Base-by-base conservation (phyloP, 345 rosid species). In the Rhizophora apiculata region DNA sequence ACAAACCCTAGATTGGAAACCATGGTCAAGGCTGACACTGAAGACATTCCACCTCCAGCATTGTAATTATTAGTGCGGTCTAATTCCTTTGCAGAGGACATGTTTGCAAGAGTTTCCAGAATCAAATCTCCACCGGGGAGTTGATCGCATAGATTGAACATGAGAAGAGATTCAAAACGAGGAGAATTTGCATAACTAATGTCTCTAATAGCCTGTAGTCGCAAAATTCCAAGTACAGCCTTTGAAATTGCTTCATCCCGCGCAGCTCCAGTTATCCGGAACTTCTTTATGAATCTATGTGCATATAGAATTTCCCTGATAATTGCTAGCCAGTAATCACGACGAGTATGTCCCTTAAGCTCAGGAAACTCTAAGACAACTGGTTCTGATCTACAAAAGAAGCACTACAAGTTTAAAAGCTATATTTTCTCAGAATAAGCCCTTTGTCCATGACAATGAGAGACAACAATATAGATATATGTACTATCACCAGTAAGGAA, bases 111-210 rank as follows among this genome's bases (percentile, higher is more conserved):
- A 60, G 96, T 88, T 73, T 95, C 92, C 52, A 95, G 87, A 72
- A 92, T 85, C 75, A 89, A 72, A 82, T 95, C 98, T 43, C 99
- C 99, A 68, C 98, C 98, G 9, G 98, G 99, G 80, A 95, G 90
- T 73, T 87, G 94, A 79, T 95, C 96, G 59, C 98, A 89, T 54
- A 92, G 93, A 79, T 85, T 95, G 72, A 95, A 95, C 75, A 88
- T 85, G 69, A 95, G 96, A 78, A 95, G 88, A 70, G 78, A 62
- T 64, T 89, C 93, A 58, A 56, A 80, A 15, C 53, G 73, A 55
- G 80, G 60, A 48, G 86, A 62, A 36, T 61, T 79, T 52, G 74
- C 68, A 69, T 85, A 76, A 71, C 72, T 75, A 67, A 86, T 79
- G 56, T 95, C 98, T 78, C 85, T 91, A 74, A 92, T 67, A 52